Evolutionary conservation across 495 filamentous ascomycete genomes (phyloP), one percentile per base, ranked within the genome.

Genomic region (Physcia stellaris): DNA sequence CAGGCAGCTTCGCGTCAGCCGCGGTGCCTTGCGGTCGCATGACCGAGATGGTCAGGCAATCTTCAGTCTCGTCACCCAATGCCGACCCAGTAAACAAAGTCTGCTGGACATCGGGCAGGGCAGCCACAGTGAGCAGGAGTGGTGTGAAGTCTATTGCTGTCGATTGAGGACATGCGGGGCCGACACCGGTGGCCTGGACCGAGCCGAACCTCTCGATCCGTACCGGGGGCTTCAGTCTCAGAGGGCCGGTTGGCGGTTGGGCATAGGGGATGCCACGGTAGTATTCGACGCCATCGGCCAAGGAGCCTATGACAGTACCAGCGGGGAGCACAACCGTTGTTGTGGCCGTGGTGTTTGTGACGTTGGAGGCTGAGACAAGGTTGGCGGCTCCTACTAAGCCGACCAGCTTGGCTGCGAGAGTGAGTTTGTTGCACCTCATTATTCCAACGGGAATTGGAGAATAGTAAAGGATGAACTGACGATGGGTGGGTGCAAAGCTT

Each of bases 181-280:
- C 61, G 2, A 49, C 31, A 0, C 62, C 59, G 0, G 63, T 67
- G 2, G 69, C 75, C 46, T 74, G 51, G 27, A 73, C 54, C 6
- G 55, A 66, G 1, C 69, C 71, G 7, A 72, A 52, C 4, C 62
- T 48, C 1, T 58, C 45, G 34, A 68, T 59, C 0, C 80, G 40
- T 1, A 69, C 50, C 52, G 72, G 75, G 13, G 66, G 56, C 32
- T 70, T 70, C 48, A 83, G 69, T 4, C 78, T 64, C 28, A 76
- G 63, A 2, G 64, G 48, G 0, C 67, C 73, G 1, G 66, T 63
- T 1, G 79, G 77, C 4, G 69, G 63, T 40, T 77, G 63, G 4
- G 77, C 77, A 48, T 72, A 82, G 1, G 79, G 78, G 9, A 83
- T 68, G 1, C 72, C 75, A 37, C 75, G 71, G 49, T 79, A 82